Evolutionary conservation across 2,329 filamentous ascomycete genomes (phyloP).

Genomic region (Didymella segeticola): DNA sequence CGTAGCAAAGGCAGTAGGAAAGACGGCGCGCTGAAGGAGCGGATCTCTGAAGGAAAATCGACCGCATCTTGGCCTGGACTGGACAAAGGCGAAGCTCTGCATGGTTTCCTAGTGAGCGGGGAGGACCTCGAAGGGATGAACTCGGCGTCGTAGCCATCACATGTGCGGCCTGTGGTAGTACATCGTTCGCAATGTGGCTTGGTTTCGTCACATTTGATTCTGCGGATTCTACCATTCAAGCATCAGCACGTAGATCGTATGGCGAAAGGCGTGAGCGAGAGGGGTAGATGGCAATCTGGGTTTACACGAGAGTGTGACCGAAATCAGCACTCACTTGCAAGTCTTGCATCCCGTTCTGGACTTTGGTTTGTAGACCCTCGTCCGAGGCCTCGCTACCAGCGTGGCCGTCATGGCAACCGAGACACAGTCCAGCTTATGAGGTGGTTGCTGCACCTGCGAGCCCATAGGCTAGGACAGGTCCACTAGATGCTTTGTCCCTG

Average conservation of each 20-base stretch:
- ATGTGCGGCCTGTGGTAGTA: conserved; percentile 41
- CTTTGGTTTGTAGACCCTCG: conserved; percentile 6
- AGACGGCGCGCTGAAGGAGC: conserved; percentile 2
- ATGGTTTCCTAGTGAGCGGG: neutral
- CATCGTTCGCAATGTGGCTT: conserved; percentile 41
- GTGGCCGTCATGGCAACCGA: neutral
- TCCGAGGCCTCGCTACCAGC: neutral
- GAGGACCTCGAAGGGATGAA: neutral
- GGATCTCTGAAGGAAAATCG: neutral
- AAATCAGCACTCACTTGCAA: conserved; percentile 20
- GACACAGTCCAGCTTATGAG: neutral
- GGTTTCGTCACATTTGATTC: conserved; percentile 44
- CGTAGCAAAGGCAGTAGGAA: conserved; percentile 25
- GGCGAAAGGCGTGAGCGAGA: neutral
- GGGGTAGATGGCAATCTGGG: neutral
- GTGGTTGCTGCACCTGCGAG: neutral
- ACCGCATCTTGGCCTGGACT: neutral
- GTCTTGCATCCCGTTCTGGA: conserved; percentile 15
- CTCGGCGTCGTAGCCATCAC: conserved; percentile 38
- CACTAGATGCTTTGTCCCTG: neutral
- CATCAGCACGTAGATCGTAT: conserved; percentile 1
- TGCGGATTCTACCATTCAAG: conserved; percentile 33
- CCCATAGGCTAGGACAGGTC: neutral
- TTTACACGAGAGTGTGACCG: conserved; percentile 1
- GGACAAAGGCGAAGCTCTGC: neutral